A percentile compares a stretch with the other conserved stretches of the same genome.
Evolutionary conservation across 495 filamentous ascomycete species (phyloP).

Genomic region (Mytilinidion resinicola): DNA sequence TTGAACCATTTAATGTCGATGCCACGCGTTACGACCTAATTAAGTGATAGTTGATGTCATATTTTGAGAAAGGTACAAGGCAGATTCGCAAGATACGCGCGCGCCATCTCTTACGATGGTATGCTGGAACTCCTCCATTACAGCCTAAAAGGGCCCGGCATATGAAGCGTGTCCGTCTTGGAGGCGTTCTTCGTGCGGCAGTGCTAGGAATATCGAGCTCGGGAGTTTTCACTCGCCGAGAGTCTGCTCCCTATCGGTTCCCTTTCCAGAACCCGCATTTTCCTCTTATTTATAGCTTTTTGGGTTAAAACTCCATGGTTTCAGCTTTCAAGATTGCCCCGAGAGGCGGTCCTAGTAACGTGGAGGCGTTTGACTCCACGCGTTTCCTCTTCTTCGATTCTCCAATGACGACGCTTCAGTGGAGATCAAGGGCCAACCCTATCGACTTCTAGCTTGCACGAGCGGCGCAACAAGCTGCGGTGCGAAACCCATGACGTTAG

Average conservation of each 20-base stretch:
- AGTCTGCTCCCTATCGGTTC: neutral
- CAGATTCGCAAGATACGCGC: too few species aligned
- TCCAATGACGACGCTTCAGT: neutral
- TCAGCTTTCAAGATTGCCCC: neutral
- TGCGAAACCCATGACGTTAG: neutral
- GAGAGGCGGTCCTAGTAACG: neutral
- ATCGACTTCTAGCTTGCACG: neutral
- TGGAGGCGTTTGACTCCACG: neutral
- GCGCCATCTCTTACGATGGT: too few species aligned
- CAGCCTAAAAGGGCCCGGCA: too few species aligned
- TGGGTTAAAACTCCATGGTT: neutral
- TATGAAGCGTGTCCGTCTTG: too few species aligned
- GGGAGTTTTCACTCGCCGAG: neutral
- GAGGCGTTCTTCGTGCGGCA: neutral
- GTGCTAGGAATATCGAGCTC: neutral
- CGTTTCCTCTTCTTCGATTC: too few species aligned
- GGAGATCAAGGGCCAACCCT: neutral
- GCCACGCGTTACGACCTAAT: too few species aligned
- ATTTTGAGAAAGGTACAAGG: too few species aligned
- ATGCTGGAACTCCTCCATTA: too few species aligned
- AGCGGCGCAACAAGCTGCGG: neutral
- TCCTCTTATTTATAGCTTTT: neutral
- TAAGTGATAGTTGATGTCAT: too few species aligned
- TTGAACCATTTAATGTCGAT: too few species aligned
- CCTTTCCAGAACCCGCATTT: neutral